Percentiles rank a stretch among this genome's conserved stretches.
These are phyloP conservation scores for Phalaenopsis hybrid DNA, from an alignment of 116 monocot species.

Conservation along the genomic window DNA sequence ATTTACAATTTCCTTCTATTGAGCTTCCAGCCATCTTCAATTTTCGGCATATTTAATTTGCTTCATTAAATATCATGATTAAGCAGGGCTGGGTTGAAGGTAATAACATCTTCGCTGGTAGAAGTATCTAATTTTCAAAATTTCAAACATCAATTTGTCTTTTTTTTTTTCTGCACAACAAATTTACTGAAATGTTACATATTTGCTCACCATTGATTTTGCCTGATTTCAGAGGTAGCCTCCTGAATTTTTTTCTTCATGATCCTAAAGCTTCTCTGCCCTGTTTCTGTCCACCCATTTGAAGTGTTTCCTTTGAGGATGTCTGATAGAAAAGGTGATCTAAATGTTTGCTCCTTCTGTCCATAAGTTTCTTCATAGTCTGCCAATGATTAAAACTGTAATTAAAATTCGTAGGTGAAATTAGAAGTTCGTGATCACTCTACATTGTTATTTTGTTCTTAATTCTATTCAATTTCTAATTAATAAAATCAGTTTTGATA, in stretches of 20 bases:
- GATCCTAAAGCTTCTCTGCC: slow-evolving; percentile 42
- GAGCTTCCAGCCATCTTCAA: too few species aligned
- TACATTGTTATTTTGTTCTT: too few species aligned
- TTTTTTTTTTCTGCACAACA: background rate
- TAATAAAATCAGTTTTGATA: too few species aligned
- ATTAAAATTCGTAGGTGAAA: background rate
- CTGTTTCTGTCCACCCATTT: slow-evolving; percentile 40
- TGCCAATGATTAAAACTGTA: slow-evolving; percentile 15
- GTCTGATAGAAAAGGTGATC: slow-evolving; percentile 37
- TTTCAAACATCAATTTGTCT: background rate
- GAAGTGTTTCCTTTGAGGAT: slow-evolving; percentile 32
- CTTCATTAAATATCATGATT: too few species aligned
- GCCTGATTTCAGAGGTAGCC: slow-evolving; percentile 39
- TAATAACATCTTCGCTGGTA: too few species aligned
- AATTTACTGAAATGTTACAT: background rate
- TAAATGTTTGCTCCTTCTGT: slow-evolving; percentile 6
- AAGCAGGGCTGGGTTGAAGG: too few species aligned
- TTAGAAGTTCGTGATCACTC: too few species aligned
- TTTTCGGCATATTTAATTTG: too few species aligned
- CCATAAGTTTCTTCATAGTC: slow-evolving; percentile 47
- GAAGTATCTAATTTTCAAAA: too few species aligned
- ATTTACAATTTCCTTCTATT: too few species aligned
- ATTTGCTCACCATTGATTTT: slow-evolving; percentile 14
- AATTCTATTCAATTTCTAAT: too few species aligned
- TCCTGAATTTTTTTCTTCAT: slow-evolving; percentile 60